Base-by-base conservation (phyloP, 768 basidiomycete species). In the Phylloporus sp. region DNA sequence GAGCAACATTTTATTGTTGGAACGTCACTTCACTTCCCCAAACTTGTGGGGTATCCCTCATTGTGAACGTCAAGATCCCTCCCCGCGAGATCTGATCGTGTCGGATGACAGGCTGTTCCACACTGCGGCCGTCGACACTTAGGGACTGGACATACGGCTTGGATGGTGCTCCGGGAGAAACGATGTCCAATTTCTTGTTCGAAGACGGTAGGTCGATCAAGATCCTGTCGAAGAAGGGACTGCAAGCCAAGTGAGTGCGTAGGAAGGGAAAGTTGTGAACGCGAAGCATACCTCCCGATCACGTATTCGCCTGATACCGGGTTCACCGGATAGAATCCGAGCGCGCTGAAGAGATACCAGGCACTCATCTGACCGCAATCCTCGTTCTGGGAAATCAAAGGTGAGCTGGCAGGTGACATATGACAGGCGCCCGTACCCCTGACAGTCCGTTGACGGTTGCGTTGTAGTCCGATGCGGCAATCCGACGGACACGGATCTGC, bases 331-430 rank as follows among this genome's bases (percentile, higher is more conserved):
- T 91, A 91, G 63, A 91, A 86, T 1, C 89, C 88, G 64, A 92
- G 73, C 0, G 86, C 80, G 40, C 80, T 83, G 68, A 89, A 90
- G 13, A 90, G 74, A 55, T 83, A 90, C 89, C 89, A 91, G 1
- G 88, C 85, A 56, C 84, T 87, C 89, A 91, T 91, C 61, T 92
- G 89, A 1, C 89, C 88, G 53, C 88, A 90, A 59, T 92, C 89
- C 61, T 92, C 89, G 55, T 91, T 92, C 84, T 89, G 49, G 21
- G 1, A 9, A 44, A 10, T 9, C 17, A 26, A n/a, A 24, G 28
- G 18, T 48, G 13, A 57, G 52, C 1, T 1, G 9, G 23, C 17
- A 18, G 24, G 21, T 27, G 26, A 36, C 29, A 7, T 4, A 36
- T 3, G 15, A 14, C 1, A 4, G 17, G 13, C 14, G 14, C 21